phyloP scores from a whole-genome alignment of 352 stramenopile species.

The Albugo laibachii region DNA sequence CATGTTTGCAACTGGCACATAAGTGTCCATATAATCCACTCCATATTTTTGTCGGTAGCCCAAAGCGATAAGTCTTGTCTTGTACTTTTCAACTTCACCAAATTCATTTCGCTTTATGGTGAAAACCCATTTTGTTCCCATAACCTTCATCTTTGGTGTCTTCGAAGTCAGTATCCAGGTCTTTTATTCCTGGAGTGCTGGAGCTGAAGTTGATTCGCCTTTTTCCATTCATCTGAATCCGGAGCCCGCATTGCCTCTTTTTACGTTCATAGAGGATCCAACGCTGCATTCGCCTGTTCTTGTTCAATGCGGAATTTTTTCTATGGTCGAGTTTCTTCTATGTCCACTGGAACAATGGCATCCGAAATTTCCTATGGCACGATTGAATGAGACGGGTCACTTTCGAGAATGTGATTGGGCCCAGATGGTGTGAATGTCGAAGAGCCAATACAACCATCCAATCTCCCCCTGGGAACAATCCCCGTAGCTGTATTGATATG shows the following conservation, averaged over 20 bases:
- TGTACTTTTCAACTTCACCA: conserved; percentile 9
- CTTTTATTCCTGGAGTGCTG: background rate
- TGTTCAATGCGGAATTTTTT: too few relatives aligned
- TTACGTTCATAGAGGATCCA: background rate
- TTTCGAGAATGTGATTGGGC: too few relatives aligned
- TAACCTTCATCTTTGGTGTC: conserved; percentile 1
- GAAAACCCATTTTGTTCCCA: conserved; percentile 7
- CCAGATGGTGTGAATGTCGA: too few relatives aligned
- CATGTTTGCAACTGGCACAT: conserved; percentile 10
- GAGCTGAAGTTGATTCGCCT: background rate
- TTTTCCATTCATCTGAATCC: conserved; percentile 1
- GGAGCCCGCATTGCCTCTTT: conserved; percentile 4
- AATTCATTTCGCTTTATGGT: conserved; percentile 1
- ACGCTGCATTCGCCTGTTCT: background rate
- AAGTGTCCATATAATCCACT: conserved; percentile 11
- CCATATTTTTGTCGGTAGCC: conserved; percentile 10
- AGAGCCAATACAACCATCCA: too few relatives aligned
- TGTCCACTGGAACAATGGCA: too few relatives aligned
- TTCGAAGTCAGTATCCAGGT: background rate
- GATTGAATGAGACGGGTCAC: too few relatives aligned
- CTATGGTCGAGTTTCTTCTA: too few relatives aligned
- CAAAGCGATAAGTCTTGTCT: conserved; percentile 10
- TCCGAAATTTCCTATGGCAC: too few relatives aligned
- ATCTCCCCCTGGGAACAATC: background rate
- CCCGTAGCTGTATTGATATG: background rate